Evolutionary conservation across 176 grass and related monocot species (phyloP).

Genomic region (Oryza rufipogon): DNA sequence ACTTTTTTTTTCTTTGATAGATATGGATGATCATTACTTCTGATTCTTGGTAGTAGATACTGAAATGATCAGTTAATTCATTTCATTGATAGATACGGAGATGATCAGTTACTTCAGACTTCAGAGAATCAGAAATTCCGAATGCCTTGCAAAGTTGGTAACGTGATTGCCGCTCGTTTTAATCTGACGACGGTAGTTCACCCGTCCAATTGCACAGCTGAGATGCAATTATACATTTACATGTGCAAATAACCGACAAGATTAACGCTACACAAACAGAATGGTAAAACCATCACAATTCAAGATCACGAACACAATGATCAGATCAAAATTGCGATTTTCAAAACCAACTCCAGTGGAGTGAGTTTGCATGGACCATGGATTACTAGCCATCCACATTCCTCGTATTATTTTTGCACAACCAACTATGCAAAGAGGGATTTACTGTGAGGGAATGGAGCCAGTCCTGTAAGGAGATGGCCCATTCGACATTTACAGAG

Average conservation of each 20-base stretch:
- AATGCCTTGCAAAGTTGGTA: too few relatives aligned
- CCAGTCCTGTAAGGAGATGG: constrained; percentile 60
- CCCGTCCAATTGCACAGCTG: neutral
- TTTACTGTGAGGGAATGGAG: constrained; percentile 41
- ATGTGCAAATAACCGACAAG: neutral
- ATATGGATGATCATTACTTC: too few relatives aligned
- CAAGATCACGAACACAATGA: neutral
- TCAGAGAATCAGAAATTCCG: too few relatives aligned
- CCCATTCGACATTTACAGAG: constrained; percentile 57
- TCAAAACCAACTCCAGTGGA: constrained; percentile 44
- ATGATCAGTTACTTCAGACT: too few relatives aligned
- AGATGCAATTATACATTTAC: neutral
- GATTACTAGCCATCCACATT: constrained; percentile 43
- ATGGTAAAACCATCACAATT: neutral
- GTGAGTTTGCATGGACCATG: constrained; percentile 39
- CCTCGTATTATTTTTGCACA: constrained; percentile 60
- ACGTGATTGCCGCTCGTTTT: too few relatives aligned
- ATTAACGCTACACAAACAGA: neutral
- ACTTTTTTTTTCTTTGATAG: too few relatives aligned
- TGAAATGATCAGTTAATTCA: too few relatives aligned
- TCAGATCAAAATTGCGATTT: constrained; percentile 34
- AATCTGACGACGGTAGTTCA: too few relatives aligned
- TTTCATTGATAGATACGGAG: too few relatives aligned
- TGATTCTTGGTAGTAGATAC: too few relatives aligned
- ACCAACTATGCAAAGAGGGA: constrained; percentile 48